Evolutionary conservation across 2,329 filamentous ascomycete species (phyloP).

Genomic region (Paraconiothyrium sp.): DNA sequence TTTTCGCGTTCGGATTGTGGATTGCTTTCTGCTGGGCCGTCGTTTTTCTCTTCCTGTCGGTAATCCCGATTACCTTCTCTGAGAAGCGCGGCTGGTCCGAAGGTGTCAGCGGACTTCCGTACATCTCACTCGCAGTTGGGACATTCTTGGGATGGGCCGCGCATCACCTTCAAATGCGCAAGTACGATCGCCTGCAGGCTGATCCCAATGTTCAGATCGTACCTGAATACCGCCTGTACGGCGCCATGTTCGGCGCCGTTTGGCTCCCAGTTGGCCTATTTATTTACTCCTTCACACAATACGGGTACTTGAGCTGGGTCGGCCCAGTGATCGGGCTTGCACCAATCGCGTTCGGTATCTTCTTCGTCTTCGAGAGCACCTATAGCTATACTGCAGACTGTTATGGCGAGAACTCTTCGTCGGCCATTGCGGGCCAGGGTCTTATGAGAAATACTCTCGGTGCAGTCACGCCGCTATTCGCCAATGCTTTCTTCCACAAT

Average conservation of each 20-base stretch:
- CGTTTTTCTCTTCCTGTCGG: conserved; percentile 62
- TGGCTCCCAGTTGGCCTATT: conserved; percentile 46
- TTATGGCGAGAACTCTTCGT: conserved; percentile 58
- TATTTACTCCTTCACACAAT: conserved; percentile 65
- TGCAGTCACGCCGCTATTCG: conserved; percentile 62
- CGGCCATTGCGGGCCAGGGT: conserved; percentile 61
- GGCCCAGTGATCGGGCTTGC: conserved; percentile 60
- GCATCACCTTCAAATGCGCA: conserved; percentile 62
- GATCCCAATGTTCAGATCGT: conserved; percentile 50
- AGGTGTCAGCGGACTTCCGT: conserved; percentile 60
- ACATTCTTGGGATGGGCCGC: conserved; percentile 60
- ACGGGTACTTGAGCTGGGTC: conserved; percentile 60
- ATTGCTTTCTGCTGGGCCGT: conserved; percentile 64
- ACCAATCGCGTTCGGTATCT: conserved; percentile 63
- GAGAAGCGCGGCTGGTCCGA: conserved; percentile 64
- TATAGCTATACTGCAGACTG: conserved; percentile 64
- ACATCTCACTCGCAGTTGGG: conserved; percentile 61
- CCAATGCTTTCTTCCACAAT: conserved; percentile 63
- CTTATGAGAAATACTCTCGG: conserved; percentile 64
- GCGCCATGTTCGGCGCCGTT: conserved; percentile 44
- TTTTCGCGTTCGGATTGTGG: conserved; percentile 62
- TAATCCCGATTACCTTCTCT: conserved; percentile 50
- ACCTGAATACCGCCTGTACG: conserved; percentile 45
- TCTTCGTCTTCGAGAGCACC: conserved; percentile 59
- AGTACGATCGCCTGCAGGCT: conserved; percentile 56